Percentiles rank a stretch among this genome's conserved stretches.
Evolutionary conservation across 2,329 filamentous ascomycete species (phyloP).

Genomic region (Fusarium equiseti): DNA sequence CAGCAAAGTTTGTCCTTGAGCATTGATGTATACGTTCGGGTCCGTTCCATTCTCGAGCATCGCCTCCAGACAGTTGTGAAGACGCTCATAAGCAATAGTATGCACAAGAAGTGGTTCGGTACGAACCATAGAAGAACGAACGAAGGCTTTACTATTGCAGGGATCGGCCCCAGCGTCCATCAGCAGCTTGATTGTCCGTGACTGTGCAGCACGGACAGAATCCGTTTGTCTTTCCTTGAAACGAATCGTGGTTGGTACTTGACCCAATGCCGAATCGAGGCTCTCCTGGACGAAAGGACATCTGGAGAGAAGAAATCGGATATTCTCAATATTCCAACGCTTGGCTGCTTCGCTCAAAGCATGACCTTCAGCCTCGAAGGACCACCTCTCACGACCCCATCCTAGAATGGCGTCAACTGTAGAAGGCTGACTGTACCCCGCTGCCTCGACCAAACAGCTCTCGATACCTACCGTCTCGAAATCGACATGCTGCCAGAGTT

Average conservation of each 20-base stretch:
- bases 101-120: neutral
- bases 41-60: neutral
- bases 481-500: neutral
- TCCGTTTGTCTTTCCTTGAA: neutral
- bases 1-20: neutral
- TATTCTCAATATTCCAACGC: neutral
- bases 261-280: neutral
- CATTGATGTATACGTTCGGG: neutral
- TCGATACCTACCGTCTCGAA: neutral
- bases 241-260: neutral
- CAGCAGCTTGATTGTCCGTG: neutral
- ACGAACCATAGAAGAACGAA: neutral
- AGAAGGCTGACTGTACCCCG: neutral
- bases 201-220: neutral
- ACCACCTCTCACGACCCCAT: neutral
- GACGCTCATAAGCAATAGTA: neutral
- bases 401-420: neutral
- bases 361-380: neutral
- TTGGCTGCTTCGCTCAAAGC: neutral
- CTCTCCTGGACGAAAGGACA: neutral
- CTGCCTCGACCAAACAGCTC: neutral
- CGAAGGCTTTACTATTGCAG: neutral
- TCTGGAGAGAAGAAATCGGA: neutral
- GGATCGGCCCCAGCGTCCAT: neutral
- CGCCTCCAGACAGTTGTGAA: neutral